Conservation (phyloP, 2,329 filamentous ascomycete species). For the Sclerotiophoma versabilis region DNA sequence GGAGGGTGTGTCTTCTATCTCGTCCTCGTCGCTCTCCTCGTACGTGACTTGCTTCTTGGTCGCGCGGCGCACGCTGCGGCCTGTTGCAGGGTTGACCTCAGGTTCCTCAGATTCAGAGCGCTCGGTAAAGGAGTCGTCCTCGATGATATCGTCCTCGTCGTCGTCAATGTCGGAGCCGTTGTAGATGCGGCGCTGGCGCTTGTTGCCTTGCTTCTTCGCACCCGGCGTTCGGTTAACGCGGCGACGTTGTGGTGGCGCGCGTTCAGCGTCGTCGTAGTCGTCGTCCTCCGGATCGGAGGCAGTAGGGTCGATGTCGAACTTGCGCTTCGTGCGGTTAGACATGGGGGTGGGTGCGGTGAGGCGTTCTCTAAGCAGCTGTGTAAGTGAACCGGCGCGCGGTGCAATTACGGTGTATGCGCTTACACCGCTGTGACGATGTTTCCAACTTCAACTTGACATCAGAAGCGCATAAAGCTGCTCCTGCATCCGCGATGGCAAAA, state of each 20-base stretch:
- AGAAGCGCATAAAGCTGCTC: constrained; percentile 26
- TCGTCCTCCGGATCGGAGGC: constrained; percentile 50
- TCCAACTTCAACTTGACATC: constrained; percentile 30
- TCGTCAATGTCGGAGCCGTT: constrained; percentile 49
- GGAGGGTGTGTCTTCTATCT: constrained; percentile 50
- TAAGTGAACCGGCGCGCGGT: constrained; percentile 23
- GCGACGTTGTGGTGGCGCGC: constrained; percentile 41
- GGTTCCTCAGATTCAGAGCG: constrained; percentile 54
- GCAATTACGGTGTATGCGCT: constrained; percentile 23
- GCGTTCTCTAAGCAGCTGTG: constrained; percentile 28
- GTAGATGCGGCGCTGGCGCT: constrained; percentile 46
- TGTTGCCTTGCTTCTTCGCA: constrained; percentile 40
- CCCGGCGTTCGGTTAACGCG: constrained; percentile 35
- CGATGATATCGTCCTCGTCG: constrained; percentile 58
- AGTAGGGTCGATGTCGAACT: constrained; percentile 50
- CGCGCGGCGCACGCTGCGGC: constrained; percentile 63
- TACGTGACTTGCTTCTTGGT: constrained; percentile 63
- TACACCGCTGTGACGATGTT: constrained; percentile 31
- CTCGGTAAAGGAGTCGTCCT: constrained; percentile 53
- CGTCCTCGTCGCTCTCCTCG: constrained; percentile 62
- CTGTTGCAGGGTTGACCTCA: constrained; percentile 63
- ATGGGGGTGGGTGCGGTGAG: constrained; percentile 38
- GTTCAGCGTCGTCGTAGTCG: constrained; percentile 46
- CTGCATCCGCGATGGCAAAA: constrained; percentile 32
- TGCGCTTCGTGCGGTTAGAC: constrained; percentile 51